These are phyloP conservation scores for Botryotinia convoluta DNA, from an alignment of 2,329 filamentous ascomycete genomes.

Conservation along the genomic window DNA sequence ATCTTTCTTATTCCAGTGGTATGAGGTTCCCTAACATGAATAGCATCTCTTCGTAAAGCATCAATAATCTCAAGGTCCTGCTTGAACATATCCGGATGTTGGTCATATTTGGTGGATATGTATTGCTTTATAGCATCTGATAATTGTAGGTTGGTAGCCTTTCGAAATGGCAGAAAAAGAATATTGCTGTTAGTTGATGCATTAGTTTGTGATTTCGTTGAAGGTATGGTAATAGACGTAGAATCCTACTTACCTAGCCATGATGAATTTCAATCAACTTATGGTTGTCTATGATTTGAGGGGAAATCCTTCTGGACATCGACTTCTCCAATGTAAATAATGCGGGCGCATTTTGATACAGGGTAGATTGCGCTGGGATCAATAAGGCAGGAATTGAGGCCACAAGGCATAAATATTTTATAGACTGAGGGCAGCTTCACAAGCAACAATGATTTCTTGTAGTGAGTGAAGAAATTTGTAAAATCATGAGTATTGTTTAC, in stretches of 20 bases:
- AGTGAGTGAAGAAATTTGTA: neutral
- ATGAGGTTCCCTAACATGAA: constrained; percentile 86
- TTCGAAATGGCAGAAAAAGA: constrained; percentile 68
- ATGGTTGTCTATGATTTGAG: neutral
- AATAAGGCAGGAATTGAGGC: constrained; percentile 10
- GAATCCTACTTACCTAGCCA: constrained; percentile 17
- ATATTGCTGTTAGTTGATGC: constrained; percentile 34
- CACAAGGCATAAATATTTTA: neutral
- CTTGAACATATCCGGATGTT: constrained; percentile 95
- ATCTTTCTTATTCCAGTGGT: constrained; percentile 81
- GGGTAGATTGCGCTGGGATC: neutral
- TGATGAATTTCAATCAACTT: neutral
- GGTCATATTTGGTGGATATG: constrained; percentile 97
- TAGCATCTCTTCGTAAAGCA: constrained; percentile 75
- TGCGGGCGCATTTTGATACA: constrained; percentile 10
- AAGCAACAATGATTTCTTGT: neutral
- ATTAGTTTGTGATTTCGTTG: neutral
- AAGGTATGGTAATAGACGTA: neutral
- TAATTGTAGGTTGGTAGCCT: constrained; percentile 74
- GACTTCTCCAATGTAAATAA: neutral
- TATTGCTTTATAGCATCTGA: constrained; percentile 86
- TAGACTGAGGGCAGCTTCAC: neutral
- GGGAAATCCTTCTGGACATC: neutral
- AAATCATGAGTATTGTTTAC: neutral
- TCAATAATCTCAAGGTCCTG: constrained; percentile 87